Conservation (phyloP, 2,329 filamentous ascomycete species). For the Geoglossum cookeanum region DNA sequence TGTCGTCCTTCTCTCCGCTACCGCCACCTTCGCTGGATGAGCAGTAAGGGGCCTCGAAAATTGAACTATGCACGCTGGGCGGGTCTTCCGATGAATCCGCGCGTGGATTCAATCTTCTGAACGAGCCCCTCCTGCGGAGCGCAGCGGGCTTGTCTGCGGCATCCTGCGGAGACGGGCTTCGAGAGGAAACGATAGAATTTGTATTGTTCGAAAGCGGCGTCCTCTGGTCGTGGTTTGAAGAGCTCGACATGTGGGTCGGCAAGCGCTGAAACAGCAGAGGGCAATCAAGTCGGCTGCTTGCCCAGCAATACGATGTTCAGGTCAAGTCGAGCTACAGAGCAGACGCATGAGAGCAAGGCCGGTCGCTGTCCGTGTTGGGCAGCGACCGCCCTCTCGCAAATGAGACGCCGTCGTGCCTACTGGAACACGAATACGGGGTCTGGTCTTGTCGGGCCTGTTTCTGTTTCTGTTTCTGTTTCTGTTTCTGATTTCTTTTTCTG, state of each 20-base stretch:
- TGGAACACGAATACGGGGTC: too few species aligned
- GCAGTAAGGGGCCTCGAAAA: slow-evolving; percentile 10
- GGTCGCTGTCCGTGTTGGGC: too few species aligned
- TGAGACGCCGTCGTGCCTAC: too few species aligned
- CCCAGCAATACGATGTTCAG: neutral
- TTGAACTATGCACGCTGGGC: slow-evolving; percentile 10
- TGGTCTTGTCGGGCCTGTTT: too few species aligned
- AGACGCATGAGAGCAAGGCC: too few species aligned
- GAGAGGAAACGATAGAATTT: neutral
- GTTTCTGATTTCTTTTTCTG: too few species aligned
- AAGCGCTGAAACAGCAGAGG: neutral
- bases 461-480: too few species aligned
- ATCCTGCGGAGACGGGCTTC: neutral
- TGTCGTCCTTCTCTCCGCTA: neutral
- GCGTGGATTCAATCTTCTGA: slow-evolving; percentile 1
- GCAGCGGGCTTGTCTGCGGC: neutral
- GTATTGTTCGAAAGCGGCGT: slow-evolving; percentile 1
- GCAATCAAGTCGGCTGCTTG: neutral
- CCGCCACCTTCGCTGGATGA: neutral
- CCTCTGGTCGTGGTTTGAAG: neutral
- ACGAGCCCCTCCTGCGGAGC: neutral
- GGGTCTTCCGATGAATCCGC: slow-evolving; percentile 6
- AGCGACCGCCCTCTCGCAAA: too few species aligned
- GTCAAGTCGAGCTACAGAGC: neutral
- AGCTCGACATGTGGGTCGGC: neutral